Evolutionary conservation across 2,329 filamentous ascomycete species (phyloP), one percentile per base, ranked within the genome.

Genomic region (Diaporthe amygdali): DNA sequence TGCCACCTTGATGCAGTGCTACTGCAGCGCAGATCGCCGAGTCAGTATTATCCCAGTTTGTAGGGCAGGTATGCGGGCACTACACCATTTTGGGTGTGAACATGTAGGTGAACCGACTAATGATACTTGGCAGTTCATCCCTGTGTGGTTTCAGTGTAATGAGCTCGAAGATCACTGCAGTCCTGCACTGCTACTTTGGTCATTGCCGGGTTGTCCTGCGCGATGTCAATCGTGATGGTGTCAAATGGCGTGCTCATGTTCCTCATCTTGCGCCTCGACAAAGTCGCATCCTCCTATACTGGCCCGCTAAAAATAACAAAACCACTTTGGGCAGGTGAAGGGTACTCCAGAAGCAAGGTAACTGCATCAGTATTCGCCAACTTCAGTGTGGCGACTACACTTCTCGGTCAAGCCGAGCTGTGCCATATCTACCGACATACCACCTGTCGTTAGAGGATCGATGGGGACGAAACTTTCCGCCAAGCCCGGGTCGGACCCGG

Each of bases 21-120:
- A 63, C 56, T 63, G 56, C 41, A 47, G 59, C 41, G 59, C 59
- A 46, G 59, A 63, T 63, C 59, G 59, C 59, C 59, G 59, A 63
- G 59, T 63, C 59, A 63, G 59, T 47, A 47, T 47, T 34, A 63
- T 63, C 59, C 59, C 59, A 63, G 41, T 17, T 30, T 22, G 41
- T 63, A 63, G 59, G 59, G 41, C 41, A 63, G 27, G 12, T 47
- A 41, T 2, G 12, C 59, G 59, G 59, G 30, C 20, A 34, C 59
- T 63, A 34, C 56, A 34, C 56, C 56, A 27, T 34, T 47, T 63
- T 27, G 27, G 41, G 56, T 12, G 41, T 12, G 17, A 17, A 27
- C 39, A 37, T 39, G 56, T 20, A 63, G 56, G 39, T 47, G 56
- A 63, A 47, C 56, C 56, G 56, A 63, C 39, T 63, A 63, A 63